phyloP scores from a whole-genome alignment of 2,329 filamentous ascomycete species.

The Endothia cerciana region DNA sequence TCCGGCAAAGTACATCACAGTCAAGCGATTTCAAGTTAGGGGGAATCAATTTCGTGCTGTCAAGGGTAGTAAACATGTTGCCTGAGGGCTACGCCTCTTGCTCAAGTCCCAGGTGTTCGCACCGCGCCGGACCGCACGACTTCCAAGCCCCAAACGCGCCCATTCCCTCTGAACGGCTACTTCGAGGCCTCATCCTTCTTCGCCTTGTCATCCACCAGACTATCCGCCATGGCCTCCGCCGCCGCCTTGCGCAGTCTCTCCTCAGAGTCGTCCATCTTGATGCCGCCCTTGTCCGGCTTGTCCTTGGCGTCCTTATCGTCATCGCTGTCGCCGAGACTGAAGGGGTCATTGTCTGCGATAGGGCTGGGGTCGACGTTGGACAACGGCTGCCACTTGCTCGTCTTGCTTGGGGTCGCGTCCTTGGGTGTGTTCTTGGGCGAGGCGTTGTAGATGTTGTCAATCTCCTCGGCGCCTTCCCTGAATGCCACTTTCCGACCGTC shows the following conservation, averaged over 20 bases:
- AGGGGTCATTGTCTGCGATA: constrained; percentile 89
- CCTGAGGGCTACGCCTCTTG: background rate
- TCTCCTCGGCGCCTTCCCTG: constrained; percentile 73
- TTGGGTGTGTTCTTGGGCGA: constrained; percentile 60
- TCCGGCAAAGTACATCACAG: background rate
- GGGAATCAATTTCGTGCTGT: constrained; percentile 14
- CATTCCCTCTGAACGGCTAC: constrained; percentile 29
- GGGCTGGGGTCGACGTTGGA: constrained; percentile 83
- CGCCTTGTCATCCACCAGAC: constrained; percentile 49
- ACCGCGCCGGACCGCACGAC: background rate
- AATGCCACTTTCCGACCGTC: constrained; percentile 61
- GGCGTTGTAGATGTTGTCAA: constrained; percentile 71
- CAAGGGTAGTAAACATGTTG: background rate
- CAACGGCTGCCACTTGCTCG: constrained; percentile 97
- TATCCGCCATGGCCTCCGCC: constrained; percentile 63
- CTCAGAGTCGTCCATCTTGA: constrained; percentile 59
- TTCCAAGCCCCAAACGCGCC: background rate
- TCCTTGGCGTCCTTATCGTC: constrained; percentile 83
- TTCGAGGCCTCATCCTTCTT: constrained; percentile 38
- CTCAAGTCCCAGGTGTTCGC: background rate
- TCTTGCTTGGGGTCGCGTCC: constrained; percentile 59
- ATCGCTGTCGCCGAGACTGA: constrained; percentile 93
- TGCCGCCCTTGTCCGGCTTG: constrained; percentile 54
- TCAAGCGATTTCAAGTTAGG: background rate
- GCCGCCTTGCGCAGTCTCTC: constrained; percentile 70